Conservation (phyloP, 2,329 filamentous ascomycete species). For the Claviceps arundinis region DNA sequence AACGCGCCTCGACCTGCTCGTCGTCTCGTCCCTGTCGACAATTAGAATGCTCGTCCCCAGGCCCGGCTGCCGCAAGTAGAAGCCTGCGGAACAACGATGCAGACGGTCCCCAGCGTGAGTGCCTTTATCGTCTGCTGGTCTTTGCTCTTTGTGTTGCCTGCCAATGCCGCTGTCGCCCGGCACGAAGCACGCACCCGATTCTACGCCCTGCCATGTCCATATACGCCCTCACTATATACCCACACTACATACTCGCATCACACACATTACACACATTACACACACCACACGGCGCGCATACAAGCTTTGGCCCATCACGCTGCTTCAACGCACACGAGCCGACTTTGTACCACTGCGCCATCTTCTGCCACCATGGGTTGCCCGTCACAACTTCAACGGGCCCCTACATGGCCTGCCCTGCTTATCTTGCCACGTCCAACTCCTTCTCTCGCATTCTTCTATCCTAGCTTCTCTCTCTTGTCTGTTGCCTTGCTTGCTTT, state of each 20-base stretch:
- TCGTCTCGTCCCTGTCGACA: slow-evolving; percentile 11
- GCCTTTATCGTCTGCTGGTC: slow-evolving; percentile 4
- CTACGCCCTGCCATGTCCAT: background rate
- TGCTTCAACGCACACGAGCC: background rate
- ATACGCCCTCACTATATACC: background rate
- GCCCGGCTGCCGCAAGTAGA: slow-evolving; percentile 25
- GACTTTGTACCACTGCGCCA: slow-evolving; percentile 2
- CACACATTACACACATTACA: background rate
- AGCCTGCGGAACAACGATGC: slow-evolving; percentile 32
- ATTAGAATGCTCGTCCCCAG: slow-evolving; percentile 23
- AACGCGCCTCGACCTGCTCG: slow-evolving; percentile 2
- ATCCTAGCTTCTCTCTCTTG: background rate
- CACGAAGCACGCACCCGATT: background rate
- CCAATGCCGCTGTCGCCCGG: background rate
- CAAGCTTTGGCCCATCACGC: slow-evolving; percentile 1
- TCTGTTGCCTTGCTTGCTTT: background rate
- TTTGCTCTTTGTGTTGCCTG: background rate
- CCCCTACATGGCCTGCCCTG: background rate
- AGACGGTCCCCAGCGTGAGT: slow-evolving; percentile 40
- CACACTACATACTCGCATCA: background rate
- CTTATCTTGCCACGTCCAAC: background rate
- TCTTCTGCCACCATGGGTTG: slow-evolving; percentile 1
- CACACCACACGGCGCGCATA: background rate
- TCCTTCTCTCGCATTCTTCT: background rate
- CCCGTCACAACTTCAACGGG: background rate